Conservation (phyloP, 2,329 filamentous ascomycete species). For the Penicillium sp. region DNA sequence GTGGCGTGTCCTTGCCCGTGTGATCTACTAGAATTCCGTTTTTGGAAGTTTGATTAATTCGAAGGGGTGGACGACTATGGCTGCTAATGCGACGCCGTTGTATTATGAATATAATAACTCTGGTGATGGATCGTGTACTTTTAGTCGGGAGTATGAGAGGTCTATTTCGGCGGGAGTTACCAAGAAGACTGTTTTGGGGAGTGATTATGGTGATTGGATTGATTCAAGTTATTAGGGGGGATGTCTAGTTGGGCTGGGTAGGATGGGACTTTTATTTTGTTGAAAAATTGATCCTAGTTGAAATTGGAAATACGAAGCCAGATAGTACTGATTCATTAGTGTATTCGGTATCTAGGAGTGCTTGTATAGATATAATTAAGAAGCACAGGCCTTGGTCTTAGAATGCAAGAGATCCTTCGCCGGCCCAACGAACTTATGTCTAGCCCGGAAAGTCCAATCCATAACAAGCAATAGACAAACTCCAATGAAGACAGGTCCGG, state of each 20-base stretch:
- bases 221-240: slow-evolving; percentile 20
- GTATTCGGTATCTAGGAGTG: not conserved
- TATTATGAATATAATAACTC: slow-evolving; percentile 41
- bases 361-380: slow-evolving; percentile 1
- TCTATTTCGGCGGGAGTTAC: slow-evolving; percentile 34
- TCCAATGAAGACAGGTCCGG: slow-evolving; percentile 41
- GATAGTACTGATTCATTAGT: not conserved
- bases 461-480: slow-evolving; percentile 21
- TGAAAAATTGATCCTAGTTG: not conserved
- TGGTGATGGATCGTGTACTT: slow-evolving; percentile 34
- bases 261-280: not conserved
- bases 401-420: slow-evolving; percentile 16
- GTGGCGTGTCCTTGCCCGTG: slow-evolving; percentile 42
- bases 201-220: slow-evolving; percentile 31
- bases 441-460: slow-evolving; percentile 23
- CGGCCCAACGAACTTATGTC: slow-evolving; percentile 21
- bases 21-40: slow-evolving; percentile 42
- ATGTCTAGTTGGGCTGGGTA: not conserved
- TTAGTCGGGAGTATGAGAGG: slow-evolving; percentile 29
- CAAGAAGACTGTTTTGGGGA: slow-evolving; percentile 35
- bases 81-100: slow-evolving; percentile 37
- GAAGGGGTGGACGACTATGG: slow-evolving; percentile 43
- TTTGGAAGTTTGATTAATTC: slow-evolving; percentile 39
- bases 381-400: slow-evolving; percentile 6
- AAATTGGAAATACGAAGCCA: not conserved